Base-by-base conservation (phyloP, 805 yeast species). In the Schizosaccharomyces cryophilus region DNA sequence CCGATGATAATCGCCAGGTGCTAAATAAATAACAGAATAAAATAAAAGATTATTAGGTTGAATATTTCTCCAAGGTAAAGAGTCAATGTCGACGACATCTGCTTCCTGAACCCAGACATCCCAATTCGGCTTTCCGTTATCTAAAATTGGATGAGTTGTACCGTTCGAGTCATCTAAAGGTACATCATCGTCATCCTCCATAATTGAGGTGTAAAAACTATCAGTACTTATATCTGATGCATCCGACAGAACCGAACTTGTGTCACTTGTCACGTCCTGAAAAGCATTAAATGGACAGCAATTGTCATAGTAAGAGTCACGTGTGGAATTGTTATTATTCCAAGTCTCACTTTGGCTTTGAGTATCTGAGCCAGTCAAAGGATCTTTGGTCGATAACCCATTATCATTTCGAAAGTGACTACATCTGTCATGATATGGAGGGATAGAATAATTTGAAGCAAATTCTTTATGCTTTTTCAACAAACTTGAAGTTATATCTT, bases 1-100 rank as follows among this genome's bases (percentile, higher is more conserved):
- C 64, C 95, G 83, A 72, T 93, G 99, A 72, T 93, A 93, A 70
- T 93, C 99, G 48, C 99, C 99, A 0, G 99, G 99, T 0, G 97
- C 96, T 61, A 93, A 76, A 70, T 93, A 93, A 24, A 93, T 87
- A 21, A 93, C 99, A 0, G 95, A 83, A 70, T 84, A 93, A 68
- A 77, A 90, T 62, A 93, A 74, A 66, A 81, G 79, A 61, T 81
- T 84, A 54, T 78, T 77, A 29, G 70, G 56, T 4, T 29, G 56
- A 29, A 51, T 51, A 51, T 51, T 51, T 21, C 31, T 21, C 56
- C 56, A 51, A 51, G 56, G 56, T 24, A 51, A 29, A 24, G 56
- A 51, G 56, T 51, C 56, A 29, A 51, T 21, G 35, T 21, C 30
- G n/a, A 29, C 31, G 15, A 51, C 35, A 17, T 51, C 56, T 9